A percentile compares a stretch with the other conserved stretches of the same genome.
Evolutionary conservation across 371 early-diverging fungal genomes (phyloP).

Genomic region (Neoconidiobolus thromboides): DNA sequence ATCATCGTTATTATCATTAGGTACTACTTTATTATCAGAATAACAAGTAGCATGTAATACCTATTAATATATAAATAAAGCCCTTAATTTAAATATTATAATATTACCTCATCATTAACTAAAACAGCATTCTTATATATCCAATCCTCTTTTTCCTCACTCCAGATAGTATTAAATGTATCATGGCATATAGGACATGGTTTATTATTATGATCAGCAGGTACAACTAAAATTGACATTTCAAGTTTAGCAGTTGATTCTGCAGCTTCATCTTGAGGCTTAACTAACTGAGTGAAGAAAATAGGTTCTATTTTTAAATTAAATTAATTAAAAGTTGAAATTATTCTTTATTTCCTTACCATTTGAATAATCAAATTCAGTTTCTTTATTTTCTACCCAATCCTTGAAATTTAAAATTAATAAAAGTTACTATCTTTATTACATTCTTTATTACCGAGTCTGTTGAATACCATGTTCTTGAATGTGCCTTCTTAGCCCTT

Average conservation of each 20-base stretch:
- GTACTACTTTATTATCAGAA: too few species aligned
- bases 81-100: too few species aligned
- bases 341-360: background rate
- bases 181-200: slow-evolving; percentile 80
- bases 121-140: slow-evolving; percentile 60
- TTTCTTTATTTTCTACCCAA: slow-evolving; percentile 24
- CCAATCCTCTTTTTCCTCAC: slow-evolving; percentile 82
- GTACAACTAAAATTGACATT: slow-evolving; percentile 23
- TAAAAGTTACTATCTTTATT: background rate
- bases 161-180: slow-evolving; percentile 60
- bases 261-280: slow-evolving; percentile 11
- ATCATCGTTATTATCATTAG: too few species aligned
- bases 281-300: slow-evolving; percentile 14
- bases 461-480: slow-evolving; percentile 70
- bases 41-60: too few species aligned
- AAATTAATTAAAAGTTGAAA: background rate
- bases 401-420: slow-evolving; percentile 12
- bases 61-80: too few species aligned
- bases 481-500: slow-evolving; percentile 44
- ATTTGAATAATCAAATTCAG: slow-evolving; percentile 12
- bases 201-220: slow-evolving; percentile 19
- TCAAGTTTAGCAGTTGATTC: slow-evolving; percentile 14
- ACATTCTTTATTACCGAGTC: slow-evolving; percentile 23
- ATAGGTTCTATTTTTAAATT: slow-evolving; percentile 11
- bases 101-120: slow-evolving; percentile 25